Percentiles rank a stretch among this genome's conserved stretches.
These are phyloP conservation scores for Metschnikowia corniflorae DNA, from an alignment of 805 yeast genomes.

Conservation along the genomic window DNA sequence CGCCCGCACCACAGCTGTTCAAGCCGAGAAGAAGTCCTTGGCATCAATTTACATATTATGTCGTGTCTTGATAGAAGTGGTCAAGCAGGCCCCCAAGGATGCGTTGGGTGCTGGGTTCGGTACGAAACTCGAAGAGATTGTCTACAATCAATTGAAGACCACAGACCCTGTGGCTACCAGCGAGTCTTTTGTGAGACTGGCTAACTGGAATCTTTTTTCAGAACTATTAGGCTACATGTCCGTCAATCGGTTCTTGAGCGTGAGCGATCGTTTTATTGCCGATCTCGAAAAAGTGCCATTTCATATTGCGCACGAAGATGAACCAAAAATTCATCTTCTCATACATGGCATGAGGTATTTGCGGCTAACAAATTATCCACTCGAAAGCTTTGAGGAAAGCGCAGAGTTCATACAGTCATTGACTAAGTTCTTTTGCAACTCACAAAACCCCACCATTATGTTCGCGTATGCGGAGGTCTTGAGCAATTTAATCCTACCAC, in stretches of 20 bases:
- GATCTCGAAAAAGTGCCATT: slow-evolving; percentile 80
- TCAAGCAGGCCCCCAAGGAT: slow-evolving; percentile 76
- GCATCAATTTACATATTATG: slow-evolving; percentile 87
- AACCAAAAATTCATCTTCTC: slow-evolving; percentile 63
- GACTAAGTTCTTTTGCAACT: slow-evolving; percentile 71
- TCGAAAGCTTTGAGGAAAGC: slow-evolving; percentile 87
- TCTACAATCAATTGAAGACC: slow-evolving; percentile 81
- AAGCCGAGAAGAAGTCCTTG: slow-evolving; percentile 81
- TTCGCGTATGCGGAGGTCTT: slow-evolving; percentile 85
- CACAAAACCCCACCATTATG: slow-evolving; percentile 62
- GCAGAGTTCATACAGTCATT: slow-evolving; percentile 86
- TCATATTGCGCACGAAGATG: slow-evolving; percentile 32
- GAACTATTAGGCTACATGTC: slow-evolving; percentile 89
- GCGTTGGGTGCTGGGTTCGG: slow-evolving; percentile 74
- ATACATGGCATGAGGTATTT: slow-evolving; percentile 91
- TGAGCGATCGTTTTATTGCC: slow-evolving; percentile 89
- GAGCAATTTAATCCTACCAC: slow-evolving; percentile 67
- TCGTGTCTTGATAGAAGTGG: slow-evolving; percentile 88
- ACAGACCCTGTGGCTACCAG: slow-evolving; percentile 74
- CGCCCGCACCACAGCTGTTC: slow-evolving; percentile 66
- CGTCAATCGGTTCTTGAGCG: slow-evolving; percentile 74
- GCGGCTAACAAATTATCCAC: slow-evolving; percentile 74
- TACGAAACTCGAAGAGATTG: slow-evolving; percentile 85
- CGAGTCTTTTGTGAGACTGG: slow-evolving; percentile 69
- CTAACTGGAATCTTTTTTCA: slow-evolving; percentile 93